Percentiles rank a stretch among this genome's conserved stretches.
Conservation (phyloP, 768 basidiomycete genomes). For the Boletus tomentosulus region DNA sequence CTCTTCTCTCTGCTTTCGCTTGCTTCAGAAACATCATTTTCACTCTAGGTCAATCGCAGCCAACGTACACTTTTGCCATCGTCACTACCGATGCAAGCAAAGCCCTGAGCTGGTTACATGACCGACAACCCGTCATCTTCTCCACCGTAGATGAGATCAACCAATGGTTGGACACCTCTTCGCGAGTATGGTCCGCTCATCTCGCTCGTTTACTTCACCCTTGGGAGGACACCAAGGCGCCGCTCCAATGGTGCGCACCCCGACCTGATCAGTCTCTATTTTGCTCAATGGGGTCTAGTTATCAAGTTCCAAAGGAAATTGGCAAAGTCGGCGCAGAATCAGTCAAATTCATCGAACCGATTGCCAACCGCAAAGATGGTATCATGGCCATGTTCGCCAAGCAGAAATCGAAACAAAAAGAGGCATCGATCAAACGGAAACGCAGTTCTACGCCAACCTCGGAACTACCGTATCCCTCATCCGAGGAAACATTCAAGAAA, state of each 20-base stretch:
- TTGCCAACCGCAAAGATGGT: constrained; percentile 77
- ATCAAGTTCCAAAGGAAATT: constrained; percentile 84
- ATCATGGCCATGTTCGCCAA: constrained; percentile 79
- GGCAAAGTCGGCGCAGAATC: constrained; percentile 89
- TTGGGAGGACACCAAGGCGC: constrained; percentile 43
- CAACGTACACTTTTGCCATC: constrained; percentile 81
- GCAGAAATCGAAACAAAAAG: constrained; percentile 38
- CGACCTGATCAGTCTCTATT: background rate
- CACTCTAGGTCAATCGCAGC: constrained; percentile 45
- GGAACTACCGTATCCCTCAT: background rate
- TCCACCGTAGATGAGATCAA: constrained; percentile 53
- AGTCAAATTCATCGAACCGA: constrained; percentile 74
- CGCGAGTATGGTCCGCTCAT: constrained; percentile 57
- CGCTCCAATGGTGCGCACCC: constrained; percentile 63
- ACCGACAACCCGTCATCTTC: constrained; percentile 84
- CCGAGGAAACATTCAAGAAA: background rate
- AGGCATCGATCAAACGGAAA: constrained; percentile 24
- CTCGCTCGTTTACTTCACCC: constrained; percentile 60
- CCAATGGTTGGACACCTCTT: constrained; percentile 78
- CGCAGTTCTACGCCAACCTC: constrained; percentile 20
- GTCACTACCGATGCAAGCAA: constrained; percentile 77
- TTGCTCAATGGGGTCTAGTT: constrained; percentile 43
- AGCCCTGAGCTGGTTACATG: constrained; percentile 82
- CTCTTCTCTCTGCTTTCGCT: background rate
- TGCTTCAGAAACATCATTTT: background rate